Conservation (phyloP, 2,329 filamentous ascomycete species). For the Neopestalotiopsis sp. region DNA sequence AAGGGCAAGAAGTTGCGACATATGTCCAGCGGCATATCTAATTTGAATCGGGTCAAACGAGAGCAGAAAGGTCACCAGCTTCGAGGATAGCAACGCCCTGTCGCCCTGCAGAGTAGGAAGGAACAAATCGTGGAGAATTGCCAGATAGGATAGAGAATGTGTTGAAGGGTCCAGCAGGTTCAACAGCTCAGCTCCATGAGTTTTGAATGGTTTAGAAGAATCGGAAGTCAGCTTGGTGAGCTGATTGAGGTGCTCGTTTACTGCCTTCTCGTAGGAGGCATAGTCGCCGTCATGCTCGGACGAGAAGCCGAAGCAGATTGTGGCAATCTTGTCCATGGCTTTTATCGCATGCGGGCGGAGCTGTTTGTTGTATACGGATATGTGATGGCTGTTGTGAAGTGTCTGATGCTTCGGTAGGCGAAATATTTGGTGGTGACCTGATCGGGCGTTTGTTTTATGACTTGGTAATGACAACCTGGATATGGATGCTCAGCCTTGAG, state of each 20-base stretch:
- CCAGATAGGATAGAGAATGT: constrained; percentile 58
- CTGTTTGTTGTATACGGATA: neutral
- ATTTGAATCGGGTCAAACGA: constrained; percentile 57
- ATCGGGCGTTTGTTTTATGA: neutral
- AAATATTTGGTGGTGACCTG: neutral
- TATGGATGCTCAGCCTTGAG: constrained; percentile 6
- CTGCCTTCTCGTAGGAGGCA: constrained; percentile 45
- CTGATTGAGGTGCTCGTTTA: constrained; percentile 42
- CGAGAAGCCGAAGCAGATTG: constrained; percentile 49
- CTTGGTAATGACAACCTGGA: neutral
- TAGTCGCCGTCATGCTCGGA: constrained; percentile 31
- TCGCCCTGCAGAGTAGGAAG: constrained; percentile 35
- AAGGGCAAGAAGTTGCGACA: constrained; percentile 50
- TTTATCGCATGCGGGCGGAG: neutral
- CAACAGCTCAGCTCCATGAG: constrained; percentile 44
- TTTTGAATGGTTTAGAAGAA: constrained; percentile 35
- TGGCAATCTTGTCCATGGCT: constrained; percentile 43
- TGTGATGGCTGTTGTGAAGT: neutral
- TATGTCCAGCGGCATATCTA: constrained; percentile 51
- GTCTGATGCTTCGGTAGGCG: neutral
- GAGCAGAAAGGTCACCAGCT: constrained; percentile 50
- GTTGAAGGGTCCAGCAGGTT: constrained; percentile 52
- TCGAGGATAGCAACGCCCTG: constrained; percentile 41
- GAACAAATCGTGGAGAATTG: constrained; percentile 48
- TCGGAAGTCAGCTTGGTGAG: constrained; percentile 45